These are phyloP conservation scores for Eudorina sp. DNA, from an alignment of 139 green algal species.

Conservation along the genomic window DNA sequence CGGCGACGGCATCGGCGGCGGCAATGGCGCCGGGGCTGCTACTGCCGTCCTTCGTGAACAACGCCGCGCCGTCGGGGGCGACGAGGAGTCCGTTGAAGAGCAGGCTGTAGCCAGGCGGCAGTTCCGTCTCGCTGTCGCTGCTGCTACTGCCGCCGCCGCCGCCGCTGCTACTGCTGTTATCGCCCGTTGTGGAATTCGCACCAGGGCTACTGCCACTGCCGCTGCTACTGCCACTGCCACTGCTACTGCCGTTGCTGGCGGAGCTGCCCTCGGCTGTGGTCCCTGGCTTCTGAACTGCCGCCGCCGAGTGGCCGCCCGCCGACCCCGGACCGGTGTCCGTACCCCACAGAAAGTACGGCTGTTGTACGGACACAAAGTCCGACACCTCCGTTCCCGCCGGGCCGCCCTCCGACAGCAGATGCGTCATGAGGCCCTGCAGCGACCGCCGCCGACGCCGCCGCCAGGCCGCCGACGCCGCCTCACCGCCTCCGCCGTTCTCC, in stretches of 20 bases:
- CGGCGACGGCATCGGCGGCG: neutral
- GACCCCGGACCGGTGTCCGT: neutral
- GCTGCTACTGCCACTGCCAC: neutral
- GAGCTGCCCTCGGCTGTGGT: no score
- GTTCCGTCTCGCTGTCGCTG: neutral
- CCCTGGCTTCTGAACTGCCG: neutral
- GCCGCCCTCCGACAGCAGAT: neutral
- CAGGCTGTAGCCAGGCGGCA: neutral
- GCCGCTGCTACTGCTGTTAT: neutral
- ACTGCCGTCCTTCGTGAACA: neutral
- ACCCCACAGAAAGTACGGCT: neutral
- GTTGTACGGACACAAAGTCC: conserved; percentile 2
- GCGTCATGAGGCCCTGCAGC: no score
- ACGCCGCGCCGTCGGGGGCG: neutral
- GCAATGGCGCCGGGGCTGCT: neutral
- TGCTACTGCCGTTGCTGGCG: neutral
- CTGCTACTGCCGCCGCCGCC: neutral
- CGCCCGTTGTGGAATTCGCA: no score
- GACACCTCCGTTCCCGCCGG: neutral
- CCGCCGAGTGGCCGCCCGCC: neutral
- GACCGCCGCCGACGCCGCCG: neutral
- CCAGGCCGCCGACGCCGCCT: neutral
- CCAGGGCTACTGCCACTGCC: neutral
- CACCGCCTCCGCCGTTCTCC: neutral
- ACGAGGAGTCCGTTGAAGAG: neutral